These are phyloP conservation scores for Rutstroemia sp. DNA, from an alignment of 2,329 filamentous ascomycete genomes.

Conservation along the genomic window DNA sequence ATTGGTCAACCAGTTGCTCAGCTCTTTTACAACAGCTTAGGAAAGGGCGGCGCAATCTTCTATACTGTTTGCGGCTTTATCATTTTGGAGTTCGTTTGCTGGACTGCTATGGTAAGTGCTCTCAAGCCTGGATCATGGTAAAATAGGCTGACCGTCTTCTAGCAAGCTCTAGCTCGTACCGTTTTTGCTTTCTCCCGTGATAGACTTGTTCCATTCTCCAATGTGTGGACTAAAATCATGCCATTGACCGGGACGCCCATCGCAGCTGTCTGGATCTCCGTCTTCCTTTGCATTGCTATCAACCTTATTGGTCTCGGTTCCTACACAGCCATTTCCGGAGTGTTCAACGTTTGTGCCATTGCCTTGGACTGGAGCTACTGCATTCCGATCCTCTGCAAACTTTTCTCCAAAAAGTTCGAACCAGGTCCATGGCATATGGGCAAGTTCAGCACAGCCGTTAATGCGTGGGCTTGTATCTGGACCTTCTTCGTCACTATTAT, in stretches of 20 bases:
- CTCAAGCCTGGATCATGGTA: constrained; percentile 32
- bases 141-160: constrained; percentile 32
- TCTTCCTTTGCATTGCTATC: constrained; percentile 46
- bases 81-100: constrained; percentile 52
- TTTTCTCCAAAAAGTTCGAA: constrained; percentile 40
- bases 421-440: constrained; percentile 47
- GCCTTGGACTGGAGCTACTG: constrained; percentile 48
- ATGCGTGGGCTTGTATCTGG: constrained; percentile 43
- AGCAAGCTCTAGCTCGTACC: constrained; percentile 37
- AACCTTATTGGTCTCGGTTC: constrained; percentile 52
- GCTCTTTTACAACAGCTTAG: constrained; percentile 51
- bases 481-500: constrained; percentile 46
- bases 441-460: constrained; percentile 34
- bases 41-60: constrained; percentile 39
- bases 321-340: constrained; percentile 43
- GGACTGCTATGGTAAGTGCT: constrained; percentile 40
- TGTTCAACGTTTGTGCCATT: constrained; percentile 49
- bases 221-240: constrained; percentile 48
- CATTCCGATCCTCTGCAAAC: constrained; percentile 48
- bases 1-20: constrained; percentile 48
- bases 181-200: constrained; percentile 57
- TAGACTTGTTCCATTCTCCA: constrained; percentile 46
- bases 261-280: constrained; percentile 52
- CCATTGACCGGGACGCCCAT: constrained; percentile 49
- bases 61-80: constrained; percentile 49